phyloP scores from a whole-genome alignment of 768 basidiomycete genomes.

The Paxillus ammoniavirescens region DNA sequence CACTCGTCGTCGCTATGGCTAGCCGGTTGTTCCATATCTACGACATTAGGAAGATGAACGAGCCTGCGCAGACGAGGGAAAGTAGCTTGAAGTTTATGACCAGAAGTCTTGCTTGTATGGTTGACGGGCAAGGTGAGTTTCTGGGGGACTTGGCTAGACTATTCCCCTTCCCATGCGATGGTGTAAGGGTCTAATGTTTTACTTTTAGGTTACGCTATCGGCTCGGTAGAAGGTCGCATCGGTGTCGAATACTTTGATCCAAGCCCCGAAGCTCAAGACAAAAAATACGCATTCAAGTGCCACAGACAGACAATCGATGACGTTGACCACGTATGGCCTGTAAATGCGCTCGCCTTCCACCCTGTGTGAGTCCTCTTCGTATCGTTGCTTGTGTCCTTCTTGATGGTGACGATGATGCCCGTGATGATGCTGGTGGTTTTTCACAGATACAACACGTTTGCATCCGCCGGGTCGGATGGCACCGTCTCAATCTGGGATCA shows the following conservation, averaged over 20 bases:
- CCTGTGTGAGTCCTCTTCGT: constrained; percentile 55
- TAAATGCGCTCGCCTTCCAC: constrained; percentile 94
- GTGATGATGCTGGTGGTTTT: neutral
- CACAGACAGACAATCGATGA: constrained; percentile 89
- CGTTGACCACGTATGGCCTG: constrained; percentile 95
- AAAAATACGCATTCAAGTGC: constrained; percentile 88
- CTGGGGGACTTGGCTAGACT: neutral
- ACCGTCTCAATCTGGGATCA: constrained; percentile 98
- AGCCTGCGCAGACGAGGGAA: constrained; percentile 78
- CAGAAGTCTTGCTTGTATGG: constrained; percentile 87
- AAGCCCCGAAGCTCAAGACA: constrained; percentile 70
- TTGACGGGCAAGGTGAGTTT: constrained; percentile 77
- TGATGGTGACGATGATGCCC: too few species aligned
- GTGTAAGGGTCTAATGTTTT: neutral
- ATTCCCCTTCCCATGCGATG: neutral
- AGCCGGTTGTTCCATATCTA: constrained; percentile 89
- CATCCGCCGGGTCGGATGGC: constrained; percentile 92
- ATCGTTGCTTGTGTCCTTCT: neutral
- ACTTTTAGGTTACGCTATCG: constrained; percentile 79
- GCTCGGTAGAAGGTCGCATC: constrained; percentile 93
- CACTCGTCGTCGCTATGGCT: constrained; percentile 90
- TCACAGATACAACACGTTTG: constrained; percentile 87
- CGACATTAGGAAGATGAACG: constrained; percentile 75
- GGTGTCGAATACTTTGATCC: constrained; percentile 97
- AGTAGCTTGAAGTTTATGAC: constrained; percentile 97